phyloP scores from a whole-genome alignment of 345 rosid genomes.

The Rhodamnia argentea region DNA sequence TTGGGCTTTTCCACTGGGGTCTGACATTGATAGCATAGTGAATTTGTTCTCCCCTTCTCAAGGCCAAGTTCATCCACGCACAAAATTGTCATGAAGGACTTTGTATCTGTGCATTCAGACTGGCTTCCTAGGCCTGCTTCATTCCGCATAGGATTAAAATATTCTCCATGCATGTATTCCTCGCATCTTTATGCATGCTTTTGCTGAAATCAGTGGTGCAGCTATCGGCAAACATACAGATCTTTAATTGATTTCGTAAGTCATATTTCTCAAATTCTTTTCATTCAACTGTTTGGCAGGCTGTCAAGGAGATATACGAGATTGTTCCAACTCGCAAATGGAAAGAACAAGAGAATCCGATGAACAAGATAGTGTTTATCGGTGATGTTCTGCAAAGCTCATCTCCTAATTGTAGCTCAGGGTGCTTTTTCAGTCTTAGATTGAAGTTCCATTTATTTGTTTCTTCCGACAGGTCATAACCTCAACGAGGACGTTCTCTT shows the following conservation, averaged over 20 bases:
- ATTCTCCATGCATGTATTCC: not conserved
- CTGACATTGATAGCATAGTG: not conserved
- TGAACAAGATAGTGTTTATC: slow-evolving; percentile 72
- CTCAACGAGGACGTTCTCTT: slow-evolving; percentile 49
- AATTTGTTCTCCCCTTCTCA: not conserved
- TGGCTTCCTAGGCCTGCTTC: not conserved
- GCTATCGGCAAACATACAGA: not conserved
- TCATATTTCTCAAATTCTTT: not conserved
- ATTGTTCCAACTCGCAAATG: slow-evolving; percentile 76
- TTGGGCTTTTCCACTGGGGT: not conserved
- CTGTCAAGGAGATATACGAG: slow-evolving; percentile 91
- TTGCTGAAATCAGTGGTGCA: not conserved
- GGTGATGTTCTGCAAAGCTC: slow-evolving; percentile 26
- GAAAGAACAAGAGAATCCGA: slow-evolving; percentile 42
- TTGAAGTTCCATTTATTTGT: not conserved
- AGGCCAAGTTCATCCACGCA: not conserved
- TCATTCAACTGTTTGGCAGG: slow-evolving; percentile 33
- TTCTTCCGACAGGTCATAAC: slow-evolving; percentile 55
- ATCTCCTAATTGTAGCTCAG: not conserved
- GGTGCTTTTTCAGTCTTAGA: not conserved
- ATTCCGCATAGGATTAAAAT: not conserved
- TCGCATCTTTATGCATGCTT: not conserved
- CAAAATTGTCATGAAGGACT: not conserved
- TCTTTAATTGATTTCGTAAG: not conserved
- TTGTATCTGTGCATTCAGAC: not conserved